phyloP scores from a whole-genome alignment of 2,329 filamentous ascomycete species.

The Neofusicoccum sp. region DNA sequence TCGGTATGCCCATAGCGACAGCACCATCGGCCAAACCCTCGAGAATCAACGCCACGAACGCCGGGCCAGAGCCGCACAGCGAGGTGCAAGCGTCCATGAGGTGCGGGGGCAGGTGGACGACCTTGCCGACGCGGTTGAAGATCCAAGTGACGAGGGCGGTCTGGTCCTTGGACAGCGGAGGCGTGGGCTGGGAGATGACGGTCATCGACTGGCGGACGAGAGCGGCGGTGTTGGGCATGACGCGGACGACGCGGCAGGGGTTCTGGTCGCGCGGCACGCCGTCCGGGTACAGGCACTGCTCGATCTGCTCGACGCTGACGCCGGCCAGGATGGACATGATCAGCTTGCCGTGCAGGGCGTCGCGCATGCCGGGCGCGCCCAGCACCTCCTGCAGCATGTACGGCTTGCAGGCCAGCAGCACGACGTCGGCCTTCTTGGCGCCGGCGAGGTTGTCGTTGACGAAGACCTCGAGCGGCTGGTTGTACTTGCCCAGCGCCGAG shows the following conservation, averaged over 20 bases:
- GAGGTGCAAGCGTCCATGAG: constrained; percentile 75
- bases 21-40: constrained; percentile 77
- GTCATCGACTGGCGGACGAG: constrained; percentile 81
- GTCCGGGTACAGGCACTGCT: constrained; percentile 61
- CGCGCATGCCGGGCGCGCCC: constrained; percentile 65
- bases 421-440: constrained; percentile 68
- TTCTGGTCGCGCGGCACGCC: constrained; percentile 50
- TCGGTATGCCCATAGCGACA: constrained; percentile 76
- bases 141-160: constrained; percentile 71
- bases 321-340: constrained; percentile 82
- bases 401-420: constrained; percentile 81
- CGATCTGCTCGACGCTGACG: constrained; percentile 70
- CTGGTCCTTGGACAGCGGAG: constrained; percentile 58
- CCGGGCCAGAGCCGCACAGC: constrained; percentile 73
- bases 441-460: constrained; percentile 73
- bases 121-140: constrained; percentile 73
- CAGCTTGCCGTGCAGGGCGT: constrained; percentile 77
- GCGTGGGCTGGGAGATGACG: constrained; percentile 66
- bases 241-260: constrained; percentile 69
- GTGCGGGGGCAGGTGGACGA: constrained; percentile 66
- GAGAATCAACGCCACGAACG: constrained; percentile 74
- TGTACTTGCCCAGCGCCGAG: constrained; percentile 65
- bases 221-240: constrained; percentile 83
- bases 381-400: constrained; percentile 72
- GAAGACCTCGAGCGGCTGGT: constrained; percentile 64